Percentiles rank a stretch among this genome's conserved stretches.
Conservation (phyloP, 257 asterid genomes). For the Solanum boliviense region DNA sequence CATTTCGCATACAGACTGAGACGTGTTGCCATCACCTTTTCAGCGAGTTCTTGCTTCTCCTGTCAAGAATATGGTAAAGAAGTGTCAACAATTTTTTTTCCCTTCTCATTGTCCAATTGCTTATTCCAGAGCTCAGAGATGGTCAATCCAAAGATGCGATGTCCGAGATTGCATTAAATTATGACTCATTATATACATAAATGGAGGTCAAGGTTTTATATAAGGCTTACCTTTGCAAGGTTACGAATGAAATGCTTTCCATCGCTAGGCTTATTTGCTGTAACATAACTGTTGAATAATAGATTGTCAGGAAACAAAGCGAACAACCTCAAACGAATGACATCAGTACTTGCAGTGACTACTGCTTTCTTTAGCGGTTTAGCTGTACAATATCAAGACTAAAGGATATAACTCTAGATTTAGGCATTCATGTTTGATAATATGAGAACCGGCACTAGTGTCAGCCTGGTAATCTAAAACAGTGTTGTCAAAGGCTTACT, state of each 20-base stretch:
- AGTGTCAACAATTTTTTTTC: not conserved
- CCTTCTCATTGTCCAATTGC: not conserved
- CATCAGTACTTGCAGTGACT: not conserved
- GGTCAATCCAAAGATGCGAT: not conserved
- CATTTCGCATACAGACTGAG: conserved; percentile 83
- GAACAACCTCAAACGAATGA: not conserved
- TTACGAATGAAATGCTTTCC: conserved; percentile 65
- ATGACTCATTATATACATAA: not conserved
- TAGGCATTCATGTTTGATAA: not conserved
- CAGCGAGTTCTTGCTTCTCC: conserved; percentile 78
- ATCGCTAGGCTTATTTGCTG: conserved; percentile 42
- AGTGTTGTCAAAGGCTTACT: not conserved
- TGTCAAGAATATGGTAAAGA: conserved; percentile 9
- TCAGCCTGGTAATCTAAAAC: not conserved
- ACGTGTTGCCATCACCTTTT: conserved; percentile 86
- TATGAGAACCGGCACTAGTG: not conserved
- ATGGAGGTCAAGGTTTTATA: not conserved
- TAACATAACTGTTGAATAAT: conserved; percentile 36
- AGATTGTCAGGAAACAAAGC: not conserved
- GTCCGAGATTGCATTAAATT: not conserved
- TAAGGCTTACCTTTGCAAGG: conserved; percentile 54
- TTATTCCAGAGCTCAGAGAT: not conserved
- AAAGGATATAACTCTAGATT: not conserved
- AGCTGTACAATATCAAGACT: not conserved
- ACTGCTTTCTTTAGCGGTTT: not conserved